Conservation (phyloP, 768 basidiomycete genomes). For the Pulveroboletus sp. region DNA sequence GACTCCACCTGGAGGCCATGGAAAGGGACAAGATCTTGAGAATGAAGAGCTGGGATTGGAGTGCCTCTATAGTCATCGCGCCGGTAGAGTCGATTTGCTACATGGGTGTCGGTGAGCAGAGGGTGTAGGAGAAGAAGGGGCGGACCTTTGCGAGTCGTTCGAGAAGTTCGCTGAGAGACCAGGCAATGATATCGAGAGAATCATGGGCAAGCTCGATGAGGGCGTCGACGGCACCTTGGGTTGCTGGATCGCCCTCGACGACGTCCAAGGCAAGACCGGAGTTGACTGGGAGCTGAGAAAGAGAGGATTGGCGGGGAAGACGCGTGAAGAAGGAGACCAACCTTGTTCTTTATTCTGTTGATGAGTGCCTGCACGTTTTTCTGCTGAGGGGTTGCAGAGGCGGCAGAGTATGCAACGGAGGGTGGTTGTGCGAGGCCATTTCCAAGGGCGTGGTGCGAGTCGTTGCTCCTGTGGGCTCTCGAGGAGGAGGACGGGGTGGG, state of each 20-base stretch:
- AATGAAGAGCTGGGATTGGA: slow-evolving; percentile 85
- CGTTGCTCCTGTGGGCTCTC: slow-evolving; percentile 60
- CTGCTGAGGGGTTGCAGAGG: slow-evolving; percentile 62
- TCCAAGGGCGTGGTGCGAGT: slow-evolving; percentile 49
- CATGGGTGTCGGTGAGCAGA: slow-evolving; percentile 14
- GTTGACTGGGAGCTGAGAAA: slow-evolving; percentile 72
- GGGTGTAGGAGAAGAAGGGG: slow-evolving; percentile 5
- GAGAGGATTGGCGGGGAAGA: background rate
- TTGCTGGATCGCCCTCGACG: slow-evolving; percentile 73
- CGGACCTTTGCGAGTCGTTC: slow-evolving; percentile 76
- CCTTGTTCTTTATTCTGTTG: slow-evolving; percentile 79
- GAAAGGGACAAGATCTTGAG: slow-evolving; percentile 77
- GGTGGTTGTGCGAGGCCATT: slow-evolving; percentile 33
- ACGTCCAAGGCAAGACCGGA: slow-evolving; percentile 73
- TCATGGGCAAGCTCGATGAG: slow-evolving; percentile 78
- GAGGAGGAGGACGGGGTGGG: slow-evolving; percentile 37
- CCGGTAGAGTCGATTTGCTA: slow-evolving; percentile 57
- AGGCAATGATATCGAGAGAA: slow-evolving; percentile 77
- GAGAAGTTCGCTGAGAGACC: slow-evolving; percentile 71
- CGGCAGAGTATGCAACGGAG: slow-evolving; percentile 36
- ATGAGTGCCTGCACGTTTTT: slow-evolving; percentile 81
- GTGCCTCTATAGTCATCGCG: slow-evolving; percentile 59
- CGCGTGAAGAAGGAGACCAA: slow-evolving; percentile 27
- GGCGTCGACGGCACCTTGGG: slow-evolving; percentile 73
- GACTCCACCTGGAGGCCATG: slow-evolving; percentile 74